Conservation (phyloP, 1,139 yeast species). For the Hansenula lynferdii region DNA sequence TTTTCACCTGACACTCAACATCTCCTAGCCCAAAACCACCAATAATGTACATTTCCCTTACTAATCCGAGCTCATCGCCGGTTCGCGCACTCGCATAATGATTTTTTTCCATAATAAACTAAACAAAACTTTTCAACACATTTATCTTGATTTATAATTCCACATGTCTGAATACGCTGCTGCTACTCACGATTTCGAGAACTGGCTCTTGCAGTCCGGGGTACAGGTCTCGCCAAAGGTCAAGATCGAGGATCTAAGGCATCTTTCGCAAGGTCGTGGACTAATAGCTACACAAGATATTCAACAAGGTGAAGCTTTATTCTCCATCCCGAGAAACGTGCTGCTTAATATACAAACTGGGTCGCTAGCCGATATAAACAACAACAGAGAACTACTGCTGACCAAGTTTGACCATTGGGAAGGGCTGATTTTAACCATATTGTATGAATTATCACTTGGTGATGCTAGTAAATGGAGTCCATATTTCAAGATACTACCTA, state of each 20-base stretch:
- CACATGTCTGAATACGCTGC: background rate
- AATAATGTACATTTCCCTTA: no score
- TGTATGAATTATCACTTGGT: constrained; percentile 46
- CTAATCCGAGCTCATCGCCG: background rate
- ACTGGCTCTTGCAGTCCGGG: constrained; percentile 49
- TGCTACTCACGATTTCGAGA: constrained; percentile 12
- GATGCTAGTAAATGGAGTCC: constrained; percentile 56
- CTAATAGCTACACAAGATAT: constrained; percentile 63
- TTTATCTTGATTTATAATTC: no score
- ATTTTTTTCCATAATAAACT: no score
- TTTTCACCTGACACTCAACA: no score
- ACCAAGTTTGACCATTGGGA: constrained; percentile 67
- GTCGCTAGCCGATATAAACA: constrained; percentile 32
- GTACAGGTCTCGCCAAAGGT: constrained; percentile 52
- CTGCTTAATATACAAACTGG: constrained; percentile 59
- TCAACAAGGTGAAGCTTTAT: constrained; percentile 51
- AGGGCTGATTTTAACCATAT: constrained; percentile 59
- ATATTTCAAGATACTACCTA: constrained; percentile 71
- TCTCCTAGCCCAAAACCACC: no score
- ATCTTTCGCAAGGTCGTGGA: constrained; percentile 69
- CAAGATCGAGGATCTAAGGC: constrained; percentile 54
- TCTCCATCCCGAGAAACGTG: constrained; percentile 58
- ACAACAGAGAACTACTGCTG: constrained; percentile 33
- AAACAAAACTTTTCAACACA: no score
- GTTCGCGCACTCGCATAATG: no score